Conservation (phyloP, 768 basidiomycete genomes). For the Trametes sanguinea region DNA sequence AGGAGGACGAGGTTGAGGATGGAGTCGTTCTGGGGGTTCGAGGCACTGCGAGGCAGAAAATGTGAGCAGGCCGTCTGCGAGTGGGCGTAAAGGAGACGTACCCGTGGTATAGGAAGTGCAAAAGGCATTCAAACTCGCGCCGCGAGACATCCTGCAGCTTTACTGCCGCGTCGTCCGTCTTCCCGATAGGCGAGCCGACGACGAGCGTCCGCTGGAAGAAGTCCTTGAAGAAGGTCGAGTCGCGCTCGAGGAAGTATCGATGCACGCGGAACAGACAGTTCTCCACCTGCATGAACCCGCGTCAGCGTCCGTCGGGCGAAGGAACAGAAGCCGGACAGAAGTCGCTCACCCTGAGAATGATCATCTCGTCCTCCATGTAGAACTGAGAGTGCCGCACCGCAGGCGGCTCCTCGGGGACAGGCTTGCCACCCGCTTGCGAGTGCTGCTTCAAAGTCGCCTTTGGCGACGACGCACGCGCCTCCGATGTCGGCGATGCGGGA, state of each 20-base stretch:
- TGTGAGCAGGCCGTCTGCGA: background rate
- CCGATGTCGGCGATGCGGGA: slow-evolving; percentile 12
- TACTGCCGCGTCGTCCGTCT: slow-evolving; percentile 37
- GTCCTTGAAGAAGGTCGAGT: slow-evolving; percentile 41
- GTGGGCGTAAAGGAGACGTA: slow-evolving; percentile 23
- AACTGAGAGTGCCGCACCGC: slow-evolving; percentile 20
- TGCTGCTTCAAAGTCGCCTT: slow-evolving; percentile 4
- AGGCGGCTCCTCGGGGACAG: slow-evolving; percentile 9
- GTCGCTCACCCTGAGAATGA: slow-evolving; percentile 16
- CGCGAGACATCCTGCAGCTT: slow-evolving; percentile 35
- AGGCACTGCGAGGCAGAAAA: background rate
- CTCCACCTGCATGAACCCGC: slow-evolving; percentile 35
- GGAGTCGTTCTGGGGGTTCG: slow-evolving; percentile 18
- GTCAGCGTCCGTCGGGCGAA: background rate
- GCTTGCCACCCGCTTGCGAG: slow-evolving; percentile 8
- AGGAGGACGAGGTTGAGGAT: slow-evolving; percentile 30
- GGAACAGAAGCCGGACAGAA: too few relatives aligned
- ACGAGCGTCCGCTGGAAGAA: slow-evolving; percentile 37
- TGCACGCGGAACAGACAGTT: slow-evolving; percentile 43
- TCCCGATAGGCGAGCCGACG: slow-evolving; percentile 25
- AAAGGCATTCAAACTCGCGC: slow-evolving; percentile 40
- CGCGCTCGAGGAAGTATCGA: slow-evolving; percentile 40
- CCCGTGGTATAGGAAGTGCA: slow-evolving; percentile 44
- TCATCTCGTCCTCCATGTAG: slow-evolving; percentile 23
- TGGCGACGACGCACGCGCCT: slow-evolving; percentile 16